A percentile compares a stretch with the other conserved stretches of the same genome.
Evolutionary conservation across 768 basidiomycete genomes (phyloP).

Genomic region (Russula sp.): DNA sequence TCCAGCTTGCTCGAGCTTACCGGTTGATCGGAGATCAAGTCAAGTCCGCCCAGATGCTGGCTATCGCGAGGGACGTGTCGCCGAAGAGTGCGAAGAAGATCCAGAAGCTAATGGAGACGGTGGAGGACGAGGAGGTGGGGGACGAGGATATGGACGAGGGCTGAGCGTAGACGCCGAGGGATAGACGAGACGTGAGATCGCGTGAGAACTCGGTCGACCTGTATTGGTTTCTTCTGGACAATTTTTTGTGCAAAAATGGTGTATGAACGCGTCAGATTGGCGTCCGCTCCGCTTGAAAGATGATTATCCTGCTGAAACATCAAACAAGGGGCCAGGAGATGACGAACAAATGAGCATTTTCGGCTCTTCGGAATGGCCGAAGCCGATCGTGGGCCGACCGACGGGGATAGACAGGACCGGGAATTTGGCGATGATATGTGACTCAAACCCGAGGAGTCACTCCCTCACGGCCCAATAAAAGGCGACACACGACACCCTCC

Average conservation of each 20-base stretch:
- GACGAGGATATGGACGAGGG: conserved; percentile 77
- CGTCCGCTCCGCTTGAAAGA: conserved; percentile 14
- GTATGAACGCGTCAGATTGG: conserved; percentile 14
- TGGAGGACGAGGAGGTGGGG: conserved; percentile 54
- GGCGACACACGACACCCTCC: not conserved
- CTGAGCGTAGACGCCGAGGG: conserved; percentile 38
- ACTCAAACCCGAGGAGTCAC: conserved; percentile 18
- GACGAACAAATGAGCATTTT: conserved; percentile 24
- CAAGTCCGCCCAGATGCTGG: conserved; percentile 81
- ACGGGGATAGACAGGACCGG: not conserved
- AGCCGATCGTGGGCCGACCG: conserved; percentile 25
- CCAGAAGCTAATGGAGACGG: conserved; percentile 71
- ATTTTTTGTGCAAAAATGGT: conserved; percentile 16
- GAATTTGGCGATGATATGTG: not conserved
- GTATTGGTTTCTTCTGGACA: conserved; percentile 16
- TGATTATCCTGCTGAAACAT: not conserved
- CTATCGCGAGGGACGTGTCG: conserved; percentile 88
- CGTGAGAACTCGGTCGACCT: conserved; percentile 1
- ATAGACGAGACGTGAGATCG: too few species aligned
- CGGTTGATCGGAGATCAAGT: conserved; percentile 73
- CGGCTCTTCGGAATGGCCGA: conserved; percentile 24
- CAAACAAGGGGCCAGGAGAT: conserved; percentile 13
- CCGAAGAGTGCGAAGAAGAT: conserved; percentile 86
- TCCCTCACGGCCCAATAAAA: conserved; percentile 19
- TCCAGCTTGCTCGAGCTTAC: conserved; percentile 92